Base-by-base conservation (phyloP, 1,284 basidiomycete genomes). In the Mycosarcoma mackinlayi region DNA sequence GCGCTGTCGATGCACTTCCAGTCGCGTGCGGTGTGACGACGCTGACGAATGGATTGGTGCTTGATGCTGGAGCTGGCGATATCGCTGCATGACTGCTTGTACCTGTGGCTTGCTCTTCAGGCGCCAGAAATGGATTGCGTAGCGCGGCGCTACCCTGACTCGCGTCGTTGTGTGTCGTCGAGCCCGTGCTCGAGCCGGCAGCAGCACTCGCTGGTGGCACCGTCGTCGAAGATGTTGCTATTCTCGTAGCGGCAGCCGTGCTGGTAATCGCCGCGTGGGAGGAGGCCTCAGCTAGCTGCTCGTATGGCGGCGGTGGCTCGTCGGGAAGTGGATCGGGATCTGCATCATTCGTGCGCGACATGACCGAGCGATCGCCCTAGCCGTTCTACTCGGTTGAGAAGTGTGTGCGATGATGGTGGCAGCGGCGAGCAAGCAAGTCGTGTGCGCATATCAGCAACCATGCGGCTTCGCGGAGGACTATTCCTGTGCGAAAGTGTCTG, bases 271-370 rank as follows among this genome's bases (percentile, higher is more conserved):
- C 25, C n/a, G 19, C 13, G 34, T 31, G 23, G 19, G 21, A 21
- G 14, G 47, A 21, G 14, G 47, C 18, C 13, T 21, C 18, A 0
- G 23, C 40, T 9, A 59, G 24, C 19, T 54, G 52, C 18, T 71
- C 68, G 51, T 71, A 71, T 21, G 68, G 63, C 34, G 68, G 68
- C 39, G 68, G 68, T 23, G 68, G 62, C 37, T 66, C 68, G 50
- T 71, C 59, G 13, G 55, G 58, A 11, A 63, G 10, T 27, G 48
- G 46, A 48, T 66, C 57, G 33, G 44, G n/a, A 19, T 66, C 42
- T 34, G 48, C 34, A 19, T 60, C 48, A 39, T 57, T 46, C 44
- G 39, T 58, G 40, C 53, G 57, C 40, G 64, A 53, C 57, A 67
- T 67, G 31, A 3, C 13, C 6, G 8, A 13, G 23, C 18, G 8